These are phyloP conservation scores for Platanus orientalis DNA, from an alignment of 164 flowering plant species.

Conservation along the genomic window DNA sequence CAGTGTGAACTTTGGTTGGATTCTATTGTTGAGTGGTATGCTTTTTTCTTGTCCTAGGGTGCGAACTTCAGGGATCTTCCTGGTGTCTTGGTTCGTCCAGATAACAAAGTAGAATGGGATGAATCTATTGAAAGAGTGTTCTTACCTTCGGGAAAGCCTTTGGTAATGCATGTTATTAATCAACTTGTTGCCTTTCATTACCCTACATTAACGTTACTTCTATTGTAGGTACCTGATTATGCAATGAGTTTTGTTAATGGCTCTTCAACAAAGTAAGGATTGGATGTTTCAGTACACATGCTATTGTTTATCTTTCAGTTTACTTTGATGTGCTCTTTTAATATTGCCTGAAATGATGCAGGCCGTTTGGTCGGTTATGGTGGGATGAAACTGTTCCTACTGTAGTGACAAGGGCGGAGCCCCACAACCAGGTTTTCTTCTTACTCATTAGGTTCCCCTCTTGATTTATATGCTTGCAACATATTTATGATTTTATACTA, in stretches of 20 bases:
- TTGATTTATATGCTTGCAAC: background rate
- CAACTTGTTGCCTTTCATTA: background rate
- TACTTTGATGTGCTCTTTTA: background rate
- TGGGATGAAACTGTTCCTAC: slow-evolving; percentile 88
- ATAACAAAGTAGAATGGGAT: slow-evolving; percentile 61
- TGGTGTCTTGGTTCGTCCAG: slow-evolving; percentile 51
- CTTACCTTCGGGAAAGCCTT: slow-evolving; percentile 54
- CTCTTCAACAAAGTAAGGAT: slow-evolving; percentile 57
- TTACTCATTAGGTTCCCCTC: background rate
- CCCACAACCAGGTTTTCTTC: slow-evolving; percentile 73
- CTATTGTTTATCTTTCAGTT: background rate
- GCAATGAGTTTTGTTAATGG: slow-evolving; percentile 64
- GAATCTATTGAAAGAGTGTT: slow-evolving; percentile 33
- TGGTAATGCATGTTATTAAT: slow-evolving; percentile 39
- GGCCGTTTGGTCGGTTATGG: slow-evolving; percentile 84
- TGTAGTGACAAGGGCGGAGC: slow-evolving; percentile 83
- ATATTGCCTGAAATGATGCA: slow-evolving; percentile 10
- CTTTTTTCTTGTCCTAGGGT: slow-evolving; percentile 37
- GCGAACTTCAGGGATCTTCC: slow-evolving; percentile 75
- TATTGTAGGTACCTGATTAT: slow-evolving; percentile 67
- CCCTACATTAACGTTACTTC: background rate
- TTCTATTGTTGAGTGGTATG: background rate
- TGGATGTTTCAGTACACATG: background rate
- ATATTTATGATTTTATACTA: background rate
- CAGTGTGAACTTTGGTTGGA: too few species aligned